A percentile compares a stretch with the other conserved stretches of the same genome.
phyloP scores from a whole-genome alignment of 2,329 filamentous ascomycete genomes.

The Triangularia verruculosa region DNA sequence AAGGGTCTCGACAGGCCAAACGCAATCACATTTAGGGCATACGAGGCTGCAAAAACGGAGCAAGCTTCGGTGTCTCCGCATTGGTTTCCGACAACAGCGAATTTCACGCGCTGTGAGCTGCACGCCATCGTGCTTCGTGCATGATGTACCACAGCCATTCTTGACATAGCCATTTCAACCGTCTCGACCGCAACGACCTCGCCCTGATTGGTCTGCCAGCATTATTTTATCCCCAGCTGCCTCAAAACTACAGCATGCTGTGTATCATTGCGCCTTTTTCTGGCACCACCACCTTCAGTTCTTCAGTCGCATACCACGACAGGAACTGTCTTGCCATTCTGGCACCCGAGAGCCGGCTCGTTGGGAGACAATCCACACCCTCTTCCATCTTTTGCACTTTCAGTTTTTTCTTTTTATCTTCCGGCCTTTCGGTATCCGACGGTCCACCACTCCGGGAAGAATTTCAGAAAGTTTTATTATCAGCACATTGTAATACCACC shows the following conservation, averaged over 20 bases:
- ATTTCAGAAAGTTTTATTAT: conserved; percentile 11
- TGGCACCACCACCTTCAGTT: conserved; percentile 9
- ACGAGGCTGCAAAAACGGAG: conserved; percentile 18
- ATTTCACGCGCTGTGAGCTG: conserved; percentile 15
- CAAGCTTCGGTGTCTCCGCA: conserved; percentile 12
- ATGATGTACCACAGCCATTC: conserved; percentile 18
- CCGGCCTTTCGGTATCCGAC: conserved; percentile 10
- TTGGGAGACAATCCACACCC: conserved; percentile 16
- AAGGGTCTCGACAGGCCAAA: conserved; percentile 19
- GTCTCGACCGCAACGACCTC: conserved; percentile 3
- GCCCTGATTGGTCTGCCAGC: conserved; percentile 18
- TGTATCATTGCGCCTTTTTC: conserved; percentile 9
- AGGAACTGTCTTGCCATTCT: conserved; percentile 4
- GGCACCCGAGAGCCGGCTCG: conserved; percentile 26
- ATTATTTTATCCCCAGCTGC: background rate
- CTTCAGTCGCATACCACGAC: conserved; percentile 5
- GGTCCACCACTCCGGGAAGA: conserved; percentile 9
- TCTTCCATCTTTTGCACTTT: conserved; percentile 10
- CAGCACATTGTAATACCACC: conserved; percentile 26
- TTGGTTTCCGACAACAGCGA: conserved; percentile 20
- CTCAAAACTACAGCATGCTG: conserved; percentile 17
- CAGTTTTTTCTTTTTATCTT: conserved; percentile 10
- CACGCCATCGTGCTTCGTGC: conserved; percentile 24
- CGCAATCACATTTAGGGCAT: conserved; percentile 13
- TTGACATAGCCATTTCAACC: conserved; percentile 15